These are phyloP conservation scores for Lipomyces yamanashiensis DNA, from an alignment of 805 yeast genomes.

Conservation along the genomic window DNA sequence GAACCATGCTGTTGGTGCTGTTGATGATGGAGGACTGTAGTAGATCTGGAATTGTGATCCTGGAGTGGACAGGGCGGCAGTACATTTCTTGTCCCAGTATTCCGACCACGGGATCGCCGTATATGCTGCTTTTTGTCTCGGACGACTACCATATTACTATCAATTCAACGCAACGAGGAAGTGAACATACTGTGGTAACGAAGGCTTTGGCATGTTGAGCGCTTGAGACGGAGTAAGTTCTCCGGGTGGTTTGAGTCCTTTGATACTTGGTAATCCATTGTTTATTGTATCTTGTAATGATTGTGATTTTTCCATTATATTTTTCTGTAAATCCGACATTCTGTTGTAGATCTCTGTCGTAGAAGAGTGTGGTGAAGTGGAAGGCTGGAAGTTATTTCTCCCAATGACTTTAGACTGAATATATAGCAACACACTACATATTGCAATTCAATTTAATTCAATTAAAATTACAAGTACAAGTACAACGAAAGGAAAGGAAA, in stretches of 20 bases:
- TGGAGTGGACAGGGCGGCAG: not conserved
- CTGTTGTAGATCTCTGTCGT: not conserved
- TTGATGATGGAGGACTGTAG: slow-evolving; percentile 15
- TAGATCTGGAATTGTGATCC: slow-evolving; percentile 16
- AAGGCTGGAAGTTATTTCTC: no score
- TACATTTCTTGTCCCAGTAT: not conserved
- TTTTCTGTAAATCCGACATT: slow-evolving; percentile 19
- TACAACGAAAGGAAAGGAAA: no score
- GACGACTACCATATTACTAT: not conserved
- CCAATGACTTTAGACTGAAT: no score
- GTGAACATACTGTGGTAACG: not conserved
- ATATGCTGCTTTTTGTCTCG: slow-evolving; percentile 2
- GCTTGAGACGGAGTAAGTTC: not conserved
- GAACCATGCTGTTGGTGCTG: slow-evolving; percentile 48
- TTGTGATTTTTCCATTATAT: slow-evolving; percentile 3
- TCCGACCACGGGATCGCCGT: slow-evolving; percentile 12
- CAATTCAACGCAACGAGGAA: not conserved
- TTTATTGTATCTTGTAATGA: not conserved
- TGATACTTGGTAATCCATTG: no score
- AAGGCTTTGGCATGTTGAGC: not conserved
- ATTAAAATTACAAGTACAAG: no score
- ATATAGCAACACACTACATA: no score
- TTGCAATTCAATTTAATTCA: no score
- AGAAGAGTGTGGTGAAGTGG: not conserved
- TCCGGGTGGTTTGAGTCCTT: slow-evolving; percentile 1